These are phyloP conservation scores for Pseudisothecium myosuroides DNA, from an alignment of 225 moss, liverwort and hornwort genomes.

Conservation along the genomic window DNA sequence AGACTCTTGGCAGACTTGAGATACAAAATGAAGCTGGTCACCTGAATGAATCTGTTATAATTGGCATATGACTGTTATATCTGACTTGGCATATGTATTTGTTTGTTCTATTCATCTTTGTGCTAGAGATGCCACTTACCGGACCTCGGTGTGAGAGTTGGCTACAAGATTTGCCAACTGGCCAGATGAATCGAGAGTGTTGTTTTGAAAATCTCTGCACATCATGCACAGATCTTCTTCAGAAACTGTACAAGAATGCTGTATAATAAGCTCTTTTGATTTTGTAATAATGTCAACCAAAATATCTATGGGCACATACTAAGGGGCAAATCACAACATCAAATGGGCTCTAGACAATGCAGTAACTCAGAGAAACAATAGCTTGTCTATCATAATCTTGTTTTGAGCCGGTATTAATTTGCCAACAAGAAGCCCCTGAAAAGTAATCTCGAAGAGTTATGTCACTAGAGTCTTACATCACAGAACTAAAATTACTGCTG, in stretches of 20 bases:
- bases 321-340: not conserved
- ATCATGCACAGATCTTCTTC: not conserved
- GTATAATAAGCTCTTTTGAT: not conserved
- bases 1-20: not conserved
- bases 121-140: not conserved
- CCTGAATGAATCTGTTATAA: not conserved
- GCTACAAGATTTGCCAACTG: not conserved
- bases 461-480: not conserved
- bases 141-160: not conserved
- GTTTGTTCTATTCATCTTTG: not conserved
- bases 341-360: not conserved
- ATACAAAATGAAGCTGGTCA: not conserved
- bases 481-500: not conserved
- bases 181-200: not conserved
- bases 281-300: not conserved
- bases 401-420: not conserved
- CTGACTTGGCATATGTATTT: not conserved
- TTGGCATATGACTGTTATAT: not conserved
- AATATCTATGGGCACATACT: not conserved
- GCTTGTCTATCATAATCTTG: no score
- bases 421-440: not conserved
- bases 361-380: not conserved
- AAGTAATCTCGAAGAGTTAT: not conserved
- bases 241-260: not conserved
- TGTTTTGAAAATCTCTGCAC: slow-evolving; percentile 14